phyloP scores from a whole-genome alignment of 1,284 basidiomycete species.

The Exobasidium cylindrosporum region DNA sequence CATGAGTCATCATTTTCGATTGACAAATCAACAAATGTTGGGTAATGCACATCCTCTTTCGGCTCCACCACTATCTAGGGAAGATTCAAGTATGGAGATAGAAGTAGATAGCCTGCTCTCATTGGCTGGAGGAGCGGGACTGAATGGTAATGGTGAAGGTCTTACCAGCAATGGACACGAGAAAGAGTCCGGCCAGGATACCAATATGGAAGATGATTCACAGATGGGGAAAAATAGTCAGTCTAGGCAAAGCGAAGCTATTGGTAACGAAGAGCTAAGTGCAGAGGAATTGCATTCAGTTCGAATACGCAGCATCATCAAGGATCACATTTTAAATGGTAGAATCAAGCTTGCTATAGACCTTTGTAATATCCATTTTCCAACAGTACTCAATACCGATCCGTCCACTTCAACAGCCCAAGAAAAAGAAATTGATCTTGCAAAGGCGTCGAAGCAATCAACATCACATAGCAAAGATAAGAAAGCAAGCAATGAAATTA shows the following conservation, averaged over 20 bases:
- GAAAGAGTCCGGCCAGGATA: slow-evolving; percentile 19
- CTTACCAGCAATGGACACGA: slow-evolving; percentile 12
- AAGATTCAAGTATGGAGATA: slow-evolving; percentile 43
- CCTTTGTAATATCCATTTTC: slow-evolving; percentile 61
- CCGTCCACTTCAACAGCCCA: background rate
- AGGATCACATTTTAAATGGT: slow-evolving; percentile 65
- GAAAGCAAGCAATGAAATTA: slow-evolving; percentile 19
- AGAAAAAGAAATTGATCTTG: background rate
- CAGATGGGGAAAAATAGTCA: slow-evolving; percentile 15
- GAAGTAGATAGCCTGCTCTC: slow-evolving; percentile 39
- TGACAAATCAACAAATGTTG: background rate
- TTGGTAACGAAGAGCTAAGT: slow-evolving; percentile 10
- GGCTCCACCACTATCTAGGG: slow-evolving; percentile 36
- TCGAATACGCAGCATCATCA: slow-evolving; percentile 12
- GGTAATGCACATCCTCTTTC: slow-evolving; percentile 33
- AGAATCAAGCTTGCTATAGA: slow-evolving; percentile 67
- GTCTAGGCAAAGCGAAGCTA: background rate
- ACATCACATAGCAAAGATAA: slow-evolving; percentile 15
- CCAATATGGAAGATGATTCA: slow-evolving; percentile 23
- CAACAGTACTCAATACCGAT: slow-evolving; percentile 36
- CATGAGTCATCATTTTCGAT: background rate
- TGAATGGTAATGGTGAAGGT: slow-evolving; percentile 21
- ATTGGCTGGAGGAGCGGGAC: slow-evolving; percentile 11
- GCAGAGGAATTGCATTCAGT: slow-evolving; percentile 15
- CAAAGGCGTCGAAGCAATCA: background rate